These are phyloP conservation scores for Trichosporon sp. DNA, from an alignment of 1,284 basidiomycete genomes.

Conservation along the genomic window DNA sequence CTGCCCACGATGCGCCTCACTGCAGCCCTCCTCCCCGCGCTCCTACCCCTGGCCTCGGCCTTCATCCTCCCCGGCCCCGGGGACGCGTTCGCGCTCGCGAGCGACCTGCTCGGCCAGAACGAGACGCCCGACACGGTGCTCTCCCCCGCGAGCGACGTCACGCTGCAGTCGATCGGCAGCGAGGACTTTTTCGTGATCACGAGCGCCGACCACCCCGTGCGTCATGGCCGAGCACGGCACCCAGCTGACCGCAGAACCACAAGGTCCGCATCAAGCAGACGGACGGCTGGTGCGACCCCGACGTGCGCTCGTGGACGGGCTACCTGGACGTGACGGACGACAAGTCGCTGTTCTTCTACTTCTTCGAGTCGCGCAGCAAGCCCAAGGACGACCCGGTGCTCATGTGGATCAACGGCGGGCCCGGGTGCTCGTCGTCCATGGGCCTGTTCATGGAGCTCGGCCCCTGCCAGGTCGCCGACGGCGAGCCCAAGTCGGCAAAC, in stretches of 20 bases:
- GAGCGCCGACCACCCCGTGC: conserved; percentile 32
- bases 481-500: conserved; percentile 39
- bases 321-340: conserved; percentile 64
- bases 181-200: conserved; percentile 36
- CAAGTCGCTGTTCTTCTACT: conserved; percentile 74
- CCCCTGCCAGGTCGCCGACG: conserved; percentile 45
- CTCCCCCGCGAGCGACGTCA: conserved; percentile 34
- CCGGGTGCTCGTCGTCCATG: conserved; percentile 51
- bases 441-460: conserved; percentile 55
- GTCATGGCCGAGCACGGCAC: too few species aligned
- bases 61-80: conserved; percentile 34
- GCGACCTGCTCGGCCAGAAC: conserved; percentile 21
- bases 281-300: conserved; percentile 49
- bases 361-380: conserved; percentile 69
- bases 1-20: not conserved
- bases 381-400: conserved; percentile 57
- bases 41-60: conserved; percentile 22
- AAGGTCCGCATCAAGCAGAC: conserved; percentile 48
- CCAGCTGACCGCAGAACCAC: conserved; percentile 30
- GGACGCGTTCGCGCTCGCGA: conserved; percentile 30
- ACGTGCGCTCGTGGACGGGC: conserved; percentile 46
- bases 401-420: conserved; percentile 51
- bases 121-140: conserved; percentile 17
- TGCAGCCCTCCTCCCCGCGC: conserved; percentile 17
- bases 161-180: conserved; percentile 29